Evolutionary conservation across 2,329 filamentous ascomycete genomes (phyloP).

Genomic region (Pseudocercospora fijiensis): DNA sequence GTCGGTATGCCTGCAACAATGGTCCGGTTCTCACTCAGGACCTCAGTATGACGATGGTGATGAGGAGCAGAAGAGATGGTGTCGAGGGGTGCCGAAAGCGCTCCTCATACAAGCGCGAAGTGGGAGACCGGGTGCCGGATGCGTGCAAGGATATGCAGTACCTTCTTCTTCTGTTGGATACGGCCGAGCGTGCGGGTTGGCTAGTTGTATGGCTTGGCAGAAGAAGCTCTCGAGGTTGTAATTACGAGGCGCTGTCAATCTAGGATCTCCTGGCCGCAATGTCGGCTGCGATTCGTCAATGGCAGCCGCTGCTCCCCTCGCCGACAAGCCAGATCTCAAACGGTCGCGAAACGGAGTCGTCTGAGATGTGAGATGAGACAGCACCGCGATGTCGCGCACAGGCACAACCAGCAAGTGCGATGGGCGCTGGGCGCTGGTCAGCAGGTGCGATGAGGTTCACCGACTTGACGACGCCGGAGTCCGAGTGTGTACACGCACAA

Average conservation of each 20-base stretch:
- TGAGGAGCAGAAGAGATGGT: constrained; percentile 4
- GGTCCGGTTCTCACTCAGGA: constrained; percentile 12
- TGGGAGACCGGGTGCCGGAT: neutral
- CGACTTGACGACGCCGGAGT: neutral
- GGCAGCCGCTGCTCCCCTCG: neutral
- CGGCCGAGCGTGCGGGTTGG: too few species aligned
- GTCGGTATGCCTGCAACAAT: constrained; percentile 12
- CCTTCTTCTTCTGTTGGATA: constrained; percentile 1
- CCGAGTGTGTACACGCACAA: neutral
- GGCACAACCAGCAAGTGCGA: constrained; percentile 1
- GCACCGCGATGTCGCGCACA: constrained; percentile 11
- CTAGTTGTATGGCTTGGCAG: neutral
- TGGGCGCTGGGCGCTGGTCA: constrained; percentile 6
- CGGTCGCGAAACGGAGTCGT: constrained; percentile 14
- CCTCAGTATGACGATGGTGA: neutral
- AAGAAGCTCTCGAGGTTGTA: constrained; percentile 14
- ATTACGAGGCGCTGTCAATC: constrained; percentile 20
- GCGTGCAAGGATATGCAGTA: neutral
- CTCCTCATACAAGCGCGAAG: neutral
- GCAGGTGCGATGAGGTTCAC: constrained; percentile 5
- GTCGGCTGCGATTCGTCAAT: neutral
- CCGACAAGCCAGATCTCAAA: constrained; percentile 9
- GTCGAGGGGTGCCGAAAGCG: constrained; percentile 1
- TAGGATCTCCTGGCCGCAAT: constrained; percentile 12
- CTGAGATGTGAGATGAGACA: too few species aligned